Evolutionary conservation across 2,329 filamentous ascomycete species (phyloP).

Genomic region (Xylariales sp.): DNA sequence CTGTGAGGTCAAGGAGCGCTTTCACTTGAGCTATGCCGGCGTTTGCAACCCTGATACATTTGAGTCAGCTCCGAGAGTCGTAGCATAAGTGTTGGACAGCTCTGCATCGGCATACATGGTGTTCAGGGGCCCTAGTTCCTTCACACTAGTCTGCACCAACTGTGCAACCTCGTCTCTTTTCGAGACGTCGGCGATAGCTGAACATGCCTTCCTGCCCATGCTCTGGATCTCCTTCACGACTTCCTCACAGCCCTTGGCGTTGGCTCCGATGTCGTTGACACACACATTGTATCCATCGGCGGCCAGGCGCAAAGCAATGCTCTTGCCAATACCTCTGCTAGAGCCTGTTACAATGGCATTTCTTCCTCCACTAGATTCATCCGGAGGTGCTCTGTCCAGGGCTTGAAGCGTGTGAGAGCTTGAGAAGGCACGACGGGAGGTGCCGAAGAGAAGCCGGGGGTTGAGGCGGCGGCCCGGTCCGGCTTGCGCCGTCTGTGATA

Average conservation of each 20-base stretch:
- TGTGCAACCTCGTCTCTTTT: constrained; percentile 43
- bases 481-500: too few relatives aligned
- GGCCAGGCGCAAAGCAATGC: constrained; percentile 59
- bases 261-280: constrained; percentile 56
- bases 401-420: too few relatives aligned
- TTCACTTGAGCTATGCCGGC: constrained; percentile 58
- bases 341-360: constrained; percentile 26
- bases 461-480: too few relatives aligned
- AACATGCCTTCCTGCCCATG: constrained; percentile 48
- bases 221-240: constrained; percentile 47
- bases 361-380: constrained; percentile 12
- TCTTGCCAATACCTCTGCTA: constrained; percentile 45
- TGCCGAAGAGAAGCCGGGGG: too few relatives aligned
- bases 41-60: constrained; percentile 50
- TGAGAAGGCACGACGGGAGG: too few relatives aligned
- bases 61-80: not conserved
- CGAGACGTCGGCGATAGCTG: constrained; percentile 58
- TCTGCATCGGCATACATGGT: constrained; percentile 29
- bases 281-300: constrained; percentile 62
- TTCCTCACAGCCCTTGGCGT: constrained; percentile 46
- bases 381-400: constrained; percentile 8
- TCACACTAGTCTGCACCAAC: constrained; percentile 47
- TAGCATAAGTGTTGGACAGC: not conserved
- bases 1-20: constrained; percentile 48
- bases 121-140: constrained; percentile 45